phyloP scores from a whole-genome alignment of 495 filamentous ascomycete genomes.

The Neurospora intermedia region DNA sequence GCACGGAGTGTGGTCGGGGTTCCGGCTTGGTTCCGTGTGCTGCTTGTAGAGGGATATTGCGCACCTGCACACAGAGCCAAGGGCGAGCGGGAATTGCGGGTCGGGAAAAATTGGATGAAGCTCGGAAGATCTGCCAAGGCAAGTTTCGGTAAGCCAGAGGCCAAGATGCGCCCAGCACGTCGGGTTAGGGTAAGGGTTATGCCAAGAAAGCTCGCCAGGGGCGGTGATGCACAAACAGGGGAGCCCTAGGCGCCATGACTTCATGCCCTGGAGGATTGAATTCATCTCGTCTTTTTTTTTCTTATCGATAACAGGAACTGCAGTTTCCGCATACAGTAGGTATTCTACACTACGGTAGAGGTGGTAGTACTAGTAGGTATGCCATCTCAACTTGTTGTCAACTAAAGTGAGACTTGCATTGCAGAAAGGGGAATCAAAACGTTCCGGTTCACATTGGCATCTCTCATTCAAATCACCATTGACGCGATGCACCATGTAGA shows the following conservation, averaged over 20 bases:
- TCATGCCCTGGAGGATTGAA: background rate
- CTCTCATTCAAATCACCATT: background rate
- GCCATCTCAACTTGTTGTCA: background rate
- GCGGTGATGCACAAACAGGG: background rate
- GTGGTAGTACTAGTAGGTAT: background rate
- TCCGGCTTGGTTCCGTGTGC: background rate
- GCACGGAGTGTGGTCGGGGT: background rate
- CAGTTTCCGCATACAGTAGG: background rate
- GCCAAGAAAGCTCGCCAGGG: background rate
- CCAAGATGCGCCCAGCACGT: background rate
- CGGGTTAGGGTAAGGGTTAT: background rate
- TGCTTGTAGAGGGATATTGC: slow-evolving; percentile 16
- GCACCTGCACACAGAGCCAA: slow-evolving; percentile 10
- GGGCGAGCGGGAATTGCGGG: slow-evolving; percentile 2
- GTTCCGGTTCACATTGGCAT: background rate
- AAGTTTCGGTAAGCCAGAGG: background rate
- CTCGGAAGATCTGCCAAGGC: slow-evolving; percentile 30
- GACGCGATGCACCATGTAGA: background rate
- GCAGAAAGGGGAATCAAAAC: background rate
- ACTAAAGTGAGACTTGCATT: background rate
- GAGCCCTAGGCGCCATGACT: background rate
- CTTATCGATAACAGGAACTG: background rate
- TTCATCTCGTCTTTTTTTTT: background rate
- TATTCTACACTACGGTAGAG: too few relatives aligned
- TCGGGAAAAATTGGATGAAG: slow-evolving; percentile 21